Evolutionary conservation across 2,329 filamentous ascomycete genomes (phyloP), one percentile per base, ranked within the genome.

Genomic region (Ophiosphaerella herpotricha): DNA sequence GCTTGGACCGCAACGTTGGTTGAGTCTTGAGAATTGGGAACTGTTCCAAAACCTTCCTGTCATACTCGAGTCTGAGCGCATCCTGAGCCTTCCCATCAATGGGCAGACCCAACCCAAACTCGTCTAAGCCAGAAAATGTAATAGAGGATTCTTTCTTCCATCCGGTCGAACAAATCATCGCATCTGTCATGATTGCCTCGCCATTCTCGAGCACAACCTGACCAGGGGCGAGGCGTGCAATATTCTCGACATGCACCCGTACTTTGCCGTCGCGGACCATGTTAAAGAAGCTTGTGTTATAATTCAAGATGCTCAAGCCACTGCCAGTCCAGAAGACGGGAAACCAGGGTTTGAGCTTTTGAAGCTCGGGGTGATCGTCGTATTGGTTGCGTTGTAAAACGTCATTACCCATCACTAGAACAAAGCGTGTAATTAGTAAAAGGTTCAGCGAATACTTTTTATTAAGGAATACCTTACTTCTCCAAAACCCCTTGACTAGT

Each of bases 231-330:
- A 86, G 73, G 26, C 71, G 72, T 3, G 69, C 66, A n/a, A 87
- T 76, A 46, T 85, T 80, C 24, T 77, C 77, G 8, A 84, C 68
- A 46, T 85, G 78, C 0, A 87, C 74, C 12, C 73, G 71, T 16
- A 86, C 78, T 14, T 74, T 75, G 4, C 80, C 79, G n/a, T 74
- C 66, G 33, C 74, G 75, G 7, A 87, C 74, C 8, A 83, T 70
- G 8, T 81, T 78, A 60, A 84, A 81, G 57, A 87, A 77, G 52
- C 82, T 74, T 5, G 72, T 75, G 0, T 76, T 74, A 58, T 83
- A 86, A 60, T 86, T 87, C 42, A 85, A 72, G 23, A 86, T 83
- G 37, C 80, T 79, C 26, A 85, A 74, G 0, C 77, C 76, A 5
- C 75, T 77, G 1, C 79, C 82, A 11, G 80, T 79, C 77, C 80